phyloP scores from a whole-genome alignment of 805 yeast genomes.

The Candida saitoana region DNA sequence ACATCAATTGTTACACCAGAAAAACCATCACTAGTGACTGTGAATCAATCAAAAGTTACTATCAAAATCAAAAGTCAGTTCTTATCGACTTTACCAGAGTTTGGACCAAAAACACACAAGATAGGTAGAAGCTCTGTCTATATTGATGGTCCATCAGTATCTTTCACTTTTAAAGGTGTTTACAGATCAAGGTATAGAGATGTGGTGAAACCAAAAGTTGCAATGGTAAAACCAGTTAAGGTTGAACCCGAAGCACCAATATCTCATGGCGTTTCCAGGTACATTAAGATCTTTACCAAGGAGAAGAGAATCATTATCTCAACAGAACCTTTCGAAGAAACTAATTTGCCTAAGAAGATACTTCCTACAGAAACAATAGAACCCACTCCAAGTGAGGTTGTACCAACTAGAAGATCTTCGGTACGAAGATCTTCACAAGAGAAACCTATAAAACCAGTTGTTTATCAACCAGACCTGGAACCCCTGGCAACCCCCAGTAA shows the following conservation, averaged over 20 bases:
- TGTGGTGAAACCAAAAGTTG: conserved; percentile 6
- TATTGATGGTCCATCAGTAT: not conserved
- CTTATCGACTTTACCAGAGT: not conserved
- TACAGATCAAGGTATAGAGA: conserved; percentile 6
- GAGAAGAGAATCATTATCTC: conserved; percentile 38
- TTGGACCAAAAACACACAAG: conserved; percentile 1
- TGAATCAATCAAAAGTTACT: conserved; percentile 7
- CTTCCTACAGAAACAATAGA: not conserved
- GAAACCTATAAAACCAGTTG: conserved; percentile 5
- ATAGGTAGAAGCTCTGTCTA: conserved; percentile 1
- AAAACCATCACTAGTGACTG: conserved; percentile 3
- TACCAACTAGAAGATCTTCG: not conserved
- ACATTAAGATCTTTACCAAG: conserved; percentile 36
- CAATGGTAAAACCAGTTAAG: not conserved
- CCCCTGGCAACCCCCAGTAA: not conserved
- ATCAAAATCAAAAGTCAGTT: conserved; percentile 7
- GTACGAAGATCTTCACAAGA: conserved; percentile 5
- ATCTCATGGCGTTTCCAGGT: conserved; percentile 24
- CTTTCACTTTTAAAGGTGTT: conserved; percentile 4
- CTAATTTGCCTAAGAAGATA: not conserved
- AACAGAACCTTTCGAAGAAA: conserved; percentile 33
- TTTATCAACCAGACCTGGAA: not conserved
- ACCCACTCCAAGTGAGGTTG: not conserved
- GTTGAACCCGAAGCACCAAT: conserved; percentile 1
- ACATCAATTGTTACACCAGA: not conserved